Base-by-base conservation (phyloP, 169 alveolate species). In the Theileria parva region DNA sequence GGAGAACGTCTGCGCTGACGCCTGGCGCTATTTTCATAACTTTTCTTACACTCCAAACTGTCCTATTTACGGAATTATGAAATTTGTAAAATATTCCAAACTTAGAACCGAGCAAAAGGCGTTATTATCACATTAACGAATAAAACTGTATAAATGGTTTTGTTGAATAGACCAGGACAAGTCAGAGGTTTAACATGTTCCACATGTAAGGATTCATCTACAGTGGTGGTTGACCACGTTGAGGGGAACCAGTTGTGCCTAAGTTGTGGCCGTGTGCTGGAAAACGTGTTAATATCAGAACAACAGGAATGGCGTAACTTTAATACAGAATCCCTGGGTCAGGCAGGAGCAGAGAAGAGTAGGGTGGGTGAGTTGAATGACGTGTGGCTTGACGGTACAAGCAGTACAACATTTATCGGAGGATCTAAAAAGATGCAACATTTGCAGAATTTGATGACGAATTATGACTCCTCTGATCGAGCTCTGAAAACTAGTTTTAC, bases 261-360 rank as follows among this genome's bases (percentile, higher is more conserved):
- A 68, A 85, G 85, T 27, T 94, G 97, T 51, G 97, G 97, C 12
- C 66, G 85, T 9, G 95, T 94, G 19, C 83, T 95, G 34, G 97
- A 94, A 69, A 86, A 75, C 65, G 85, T 86, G 50, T 89, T 93
- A 15, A 78, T 94, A 15, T 91, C 93, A 15, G 97, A 94, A 17
- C 96, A 94, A 67, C 96, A 94, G 67, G 97, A 94, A 66, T 94
- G 97, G 97, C 85, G 97, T n/a, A 89, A 86, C 48, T 94, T 94
- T 74, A 88, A 86, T 25, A 59, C 89, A 0, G 94, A 88, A 28
- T 53, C 87, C 17, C 92, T 67, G 53, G 97, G 95, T 17, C 91
- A 92, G 3, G 90, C 88, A 21, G 92, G 94, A 0, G 90, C 78
- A 59, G 96, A 93, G 37, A 77, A 94, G 30, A 93, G 92, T 68